Evolutionary conservation across 2,329 filamentous ascomycete species (phyloP).

Genomic region (Aureobasidium sp.): DNA sequence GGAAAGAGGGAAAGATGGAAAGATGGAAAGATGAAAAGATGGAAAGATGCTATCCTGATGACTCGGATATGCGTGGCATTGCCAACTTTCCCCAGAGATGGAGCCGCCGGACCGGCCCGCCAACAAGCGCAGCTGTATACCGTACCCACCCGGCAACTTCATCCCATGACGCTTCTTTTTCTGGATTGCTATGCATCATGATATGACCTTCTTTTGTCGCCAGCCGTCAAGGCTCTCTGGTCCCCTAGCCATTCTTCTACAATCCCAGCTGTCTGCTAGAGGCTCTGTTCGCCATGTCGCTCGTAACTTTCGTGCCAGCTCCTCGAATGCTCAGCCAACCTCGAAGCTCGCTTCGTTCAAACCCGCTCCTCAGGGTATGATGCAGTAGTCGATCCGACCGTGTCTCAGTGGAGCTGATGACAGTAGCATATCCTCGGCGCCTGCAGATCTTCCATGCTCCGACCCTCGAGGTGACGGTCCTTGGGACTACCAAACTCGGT

Average conservation of each 20-base stretch:
- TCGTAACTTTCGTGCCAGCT: too few species aligned
- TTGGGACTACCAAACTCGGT: constrained; percentile 64
- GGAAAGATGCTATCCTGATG: too few species aligned
- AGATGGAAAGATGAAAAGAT: too few species aligned
- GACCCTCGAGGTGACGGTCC: constrained; percentile 56
- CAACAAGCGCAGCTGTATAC: neutral
- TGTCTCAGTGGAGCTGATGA: neutral
- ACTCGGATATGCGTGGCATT: neutral
- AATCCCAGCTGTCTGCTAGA: neutral
- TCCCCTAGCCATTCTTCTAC: neutral
- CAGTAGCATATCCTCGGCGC: constrained; percentile 42
- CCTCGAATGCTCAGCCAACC: too few species aligned
- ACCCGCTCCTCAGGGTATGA: too few species aligned
- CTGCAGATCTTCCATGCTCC: constrained; percentile 72
- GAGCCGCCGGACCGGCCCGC: neutral
- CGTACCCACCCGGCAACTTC: neutral
- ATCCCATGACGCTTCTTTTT: neutral
- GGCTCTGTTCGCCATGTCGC: too few species aligned
- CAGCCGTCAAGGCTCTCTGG: neutral
- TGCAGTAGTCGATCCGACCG: neutral
- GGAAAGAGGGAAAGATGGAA: too few species aligned
- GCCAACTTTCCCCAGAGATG: neutral
- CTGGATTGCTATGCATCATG: neutral
- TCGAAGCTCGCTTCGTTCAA: too few species aligned
- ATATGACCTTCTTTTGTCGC: constrained; percentile 6